Evolutionary conservation across 2,329 filamentous ascomycete species (phyloP), one percentile per base, ranked within the genome.

Genomic region (Colletotrichum tropicale): DNA sequence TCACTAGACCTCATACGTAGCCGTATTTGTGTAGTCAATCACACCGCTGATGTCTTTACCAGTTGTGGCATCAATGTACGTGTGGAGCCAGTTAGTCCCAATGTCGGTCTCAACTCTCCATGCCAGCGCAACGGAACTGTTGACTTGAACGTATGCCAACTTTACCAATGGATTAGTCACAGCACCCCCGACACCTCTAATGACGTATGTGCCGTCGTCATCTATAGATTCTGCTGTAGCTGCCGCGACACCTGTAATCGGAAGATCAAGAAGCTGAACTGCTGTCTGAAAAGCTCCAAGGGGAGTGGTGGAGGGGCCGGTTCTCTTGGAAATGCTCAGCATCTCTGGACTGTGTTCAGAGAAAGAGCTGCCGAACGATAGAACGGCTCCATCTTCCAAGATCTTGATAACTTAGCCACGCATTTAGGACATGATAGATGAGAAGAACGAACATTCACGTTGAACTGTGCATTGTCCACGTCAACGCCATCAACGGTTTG

Each of bases 401-500:
- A 52, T 13, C 43, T 52, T 52, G 2, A 21, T 0, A 21, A 21
- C n/a, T 52, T 52, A 52, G 10, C n/a, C n/a, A 13, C 6, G 0
- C n/a, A 21, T 2, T 12, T 12, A 5, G 12, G 21, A 26, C 4
- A 28, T 16, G 10, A 58, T 21, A 26, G 16, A 2, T 7, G 8
- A n/a, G 55, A 24, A 52, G 6, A 21, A 52, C 83, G 83, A 8
- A 91, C 89, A 77, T 92, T 92, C 64, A 92, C 89, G 67, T 91
- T 91, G 79, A 91, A 91, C 79, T 91, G 89, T 1, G 88, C 89
- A 78, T 92, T 92, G 78, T 92, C 91, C 75, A 93, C 88, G 76
- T 92, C 91, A 28, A 92, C 80, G 2, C 88, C 90, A 70, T 91
- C 88, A 8, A 85, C 83, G 0, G 90, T 92, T 82, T 92, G 91